Evolutionary conservation across 345 rosid genomes (phyloP), one percentile per base, ranked within the genome.

Genomic region (Isatis tinctoria): DNA sequence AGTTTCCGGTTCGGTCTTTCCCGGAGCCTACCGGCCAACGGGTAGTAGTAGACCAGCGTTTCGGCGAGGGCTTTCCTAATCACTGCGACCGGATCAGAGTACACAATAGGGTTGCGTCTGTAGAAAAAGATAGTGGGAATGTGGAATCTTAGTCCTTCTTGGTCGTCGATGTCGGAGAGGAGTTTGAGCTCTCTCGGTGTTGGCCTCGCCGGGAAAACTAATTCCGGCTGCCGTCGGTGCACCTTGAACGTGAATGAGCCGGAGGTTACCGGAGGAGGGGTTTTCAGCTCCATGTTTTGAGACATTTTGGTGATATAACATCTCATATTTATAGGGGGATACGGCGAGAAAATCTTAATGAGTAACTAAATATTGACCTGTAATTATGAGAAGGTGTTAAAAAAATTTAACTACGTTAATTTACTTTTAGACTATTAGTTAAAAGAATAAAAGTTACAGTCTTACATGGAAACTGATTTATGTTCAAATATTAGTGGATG

Each of bases 131-230:
- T 62, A 1, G 35, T 41, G 1, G 83, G 83, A 47, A 84, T 54
- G 4, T 82, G 86, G 60, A 79, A 78, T 39, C 87, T 82, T 20
- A 82, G 81, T 49, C 81, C 76, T 10, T 81, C 80, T 70, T 84
- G 90, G 61, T 86, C 88, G 11, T 88, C 90, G 18, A 88, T 81
- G 65, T 88, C 88, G 0, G 93, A 88, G 16, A 88, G 81, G 28
- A 59, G 70, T 75, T 79, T 88, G 45, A 58, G 59, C 48, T 82
- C 87, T 11, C 35, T 75, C 2, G 90, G 86, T 1, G 90, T 82
- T 2, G 83, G 87, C 44, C 73, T 78, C 1, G 84, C 84, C 12
- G 88, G 93, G 36, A 69, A 66, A 5, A 87, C 59, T 6, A 87
- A 66, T 69, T 82, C 85, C 0, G 90, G 81, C 32, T 69, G 36